These are phyloP conservation scores for Beauveria bassiana DNA, from an alignment of 2,329 filamentous ascomycete species.

Conservation along the genomic window DNA sequence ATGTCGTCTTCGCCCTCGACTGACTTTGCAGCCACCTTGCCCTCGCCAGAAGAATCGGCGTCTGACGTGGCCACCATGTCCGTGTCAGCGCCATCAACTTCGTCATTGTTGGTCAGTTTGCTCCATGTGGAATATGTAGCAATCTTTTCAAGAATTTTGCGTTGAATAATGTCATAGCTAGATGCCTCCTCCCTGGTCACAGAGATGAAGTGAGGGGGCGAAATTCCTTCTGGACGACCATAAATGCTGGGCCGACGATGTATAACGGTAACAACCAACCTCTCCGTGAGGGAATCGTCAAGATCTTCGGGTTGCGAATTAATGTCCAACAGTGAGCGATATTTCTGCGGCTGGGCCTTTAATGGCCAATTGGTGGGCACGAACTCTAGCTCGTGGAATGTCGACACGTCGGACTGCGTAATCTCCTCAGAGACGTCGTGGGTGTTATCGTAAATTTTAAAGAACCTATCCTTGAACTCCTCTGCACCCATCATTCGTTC, in stretches of 20 bases:
- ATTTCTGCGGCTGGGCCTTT: conserved; percentile 39
- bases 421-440: conserved; percentile 66
- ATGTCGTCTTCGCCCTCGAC: conserved; percentile 85
- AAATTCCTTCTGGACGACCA: conserved; percentile 23
- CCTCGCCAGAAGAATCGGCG: conserved; percentile 59
- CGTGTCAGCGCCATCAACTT: conserved; percentile 56
- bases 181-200: conserved; percentile 64
- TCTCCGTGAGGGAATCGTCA: conserved; percentile 56
- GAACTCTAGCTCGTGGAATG: conserved; percentile 70
- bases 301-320: conserved; percentile 41
- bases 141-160: conserved; percentile 71
- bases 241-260: conserved; percentile 42
- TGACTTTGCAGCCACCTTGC: conserved; percentile 67
- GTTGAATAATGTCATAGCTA: conserved; percentile 62
- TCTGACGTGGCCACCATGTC: conserved; percentile 57
- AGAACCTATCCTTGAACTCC: conserved; percentile 76
- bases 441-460: conserved; percentile 72
- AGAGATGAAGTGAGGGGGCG: conserved; percentile 63
- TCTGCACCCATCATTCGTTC: conserved; percentile 72
- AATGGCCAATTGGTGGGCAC: conserved; percentile 70
- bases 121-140: conserved; percentile 67
- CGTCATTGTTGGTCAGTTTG: conserved; percentile 44
- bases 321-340: conserved; percentile 43
- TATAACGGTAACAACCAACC: conserved; percentile 62
- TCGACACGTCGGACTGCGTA: conserved; percentile 52